Conservation (phyloP, 495 filamentous ascomycete species). For the Astrothelium subdiscretum region DNA sequence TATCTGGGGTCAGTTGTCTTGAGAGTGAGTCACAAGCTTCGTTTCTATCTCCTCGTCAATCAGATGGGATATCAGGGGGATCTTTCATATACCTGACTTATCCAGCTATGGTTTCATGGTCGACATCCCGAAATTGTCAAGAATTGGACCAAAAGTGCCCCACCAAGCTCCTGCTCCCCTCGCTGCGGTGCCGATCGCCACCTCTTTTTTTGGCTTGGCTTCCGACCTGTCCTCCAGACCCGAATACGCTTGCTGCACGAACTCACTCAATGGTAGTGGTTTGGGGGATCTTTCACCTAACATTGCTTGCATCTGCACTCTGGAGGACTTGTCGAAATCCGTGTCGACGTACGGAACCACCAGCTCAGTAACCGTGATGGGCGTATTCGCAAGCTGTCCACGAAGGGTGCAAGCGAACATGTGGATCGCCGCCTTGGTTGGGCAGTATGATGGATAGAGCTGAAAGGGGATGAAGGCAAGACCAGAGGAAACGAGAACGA, state of each 20-base stretch:
- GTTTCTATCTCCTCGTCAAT: neutral
- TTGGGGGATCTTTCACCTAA: neutral
- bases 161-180: slow-evolving; percentile 1
- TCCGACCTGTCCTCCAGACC: neutral
- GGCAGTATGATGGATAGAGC: slow-evolving; percentile 28
- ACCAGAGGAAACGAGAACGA: slow-evolving; percentile 25
- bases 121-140: neutral
- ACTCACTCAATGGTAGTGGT: slow-evolving; percentile 7
- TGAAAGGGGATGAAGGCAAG: slow-evolving; percentile 26
- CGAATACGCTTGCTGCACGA: neutral
- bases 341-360: slow-evolving; percentile 32
- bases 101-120: neutral
- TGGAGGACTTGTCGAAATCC: slow-evolving; percentile 21
- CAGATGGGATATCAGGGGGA: neutral
- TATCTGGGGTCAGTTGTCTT: no score
- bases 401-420: slow-evolving; percentile 20
- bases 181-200: neutral
- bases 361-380: slow-evolving; percentile 27
- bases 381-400: slow-evolving; percentile 18
- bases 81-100: neutral
- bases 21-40: no score
- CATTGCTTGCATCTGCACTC: slow-evolving; percentile 9
- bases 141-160: neutral
- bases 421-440: slow-evolving; percentile 29
- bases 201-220: slow-evolving; percentile 3